A percentile compares a stretch with the other conserved stretches of the same genome.
These are phyloP conservation scores for Wickerhamiella slavikovae DNA, from an alignment of 805 yeast genomes.

Conservation along the genomic window DNA sequence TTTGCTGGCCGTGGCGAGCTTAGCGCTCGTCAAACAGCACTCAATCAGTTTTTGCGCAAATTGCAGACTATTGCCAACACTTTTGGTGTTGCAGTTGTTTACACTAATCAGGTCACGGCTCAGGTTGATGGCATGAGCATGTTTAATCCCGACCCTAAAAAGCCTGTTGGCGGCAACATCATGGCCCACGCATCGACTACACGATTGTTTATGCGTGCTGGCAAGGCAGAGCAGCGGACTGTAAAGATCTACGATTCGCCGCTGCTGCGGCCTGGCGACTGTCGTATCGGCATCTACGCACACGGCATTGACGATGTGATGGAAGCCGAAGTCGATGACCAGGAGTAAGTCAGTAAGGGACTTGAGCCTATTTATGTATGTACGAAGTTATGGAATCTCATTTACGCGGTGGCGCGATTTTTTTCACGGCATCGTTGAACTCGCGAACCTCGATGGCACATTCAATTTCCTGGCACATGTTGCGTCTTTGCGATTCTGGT, in stretches of 20 bases:
- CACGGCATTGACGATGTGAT: conserved; percentile 97
- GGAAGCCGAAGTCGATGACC: conserved; percentile 22
- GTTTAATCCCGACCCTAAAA: conserved; percentile 91
- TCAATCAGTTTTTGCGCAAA: conserved; percentile 80
- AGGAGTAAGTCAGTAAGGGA: background rate
- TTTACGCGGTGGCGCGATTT: background rate
- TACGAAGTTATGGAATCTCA: background rate
- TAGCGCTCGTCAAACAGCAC: conserved; percentile 84
- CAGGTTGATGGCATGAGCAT: conserved; percentile 77
- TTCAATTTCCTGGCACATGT: conserved; percentile 57
- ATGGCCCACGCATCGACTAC: conserved; percentile 95
- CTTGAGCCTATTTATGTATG: background rate
- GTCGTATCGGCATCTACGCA: conserved; percentile 86
- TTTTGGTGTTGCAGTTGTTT: conserved; percentile 91
- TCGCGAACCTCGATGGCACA: conserved; percentile 59
- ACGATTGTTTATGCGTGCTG: conserved; percentile 73
- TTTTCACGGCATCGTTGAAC: conserved; percentile 25
- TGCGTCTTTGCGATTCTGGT: conserved; percentile 33
- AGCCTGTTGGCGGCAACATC: conserved; percentile 96
- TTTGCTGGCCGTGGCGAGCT: conserved; percentile 90
- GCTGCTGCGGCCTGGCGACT: conserved; percentile 86
- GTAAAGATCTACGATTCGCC: conserved; percentile 95
- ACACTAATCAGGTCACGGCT: conserved; percentile 92
- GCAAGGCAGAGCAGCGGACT: conserved; percentile 76
- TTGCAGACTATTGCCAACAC: conserved; percentile 90